These are phyloP conservation scores for Pseudogymnoascus sp. DNA, from an alignment of 2,329 filamentous ascomycete genomes.

Conservation along the genomic window DNA sequence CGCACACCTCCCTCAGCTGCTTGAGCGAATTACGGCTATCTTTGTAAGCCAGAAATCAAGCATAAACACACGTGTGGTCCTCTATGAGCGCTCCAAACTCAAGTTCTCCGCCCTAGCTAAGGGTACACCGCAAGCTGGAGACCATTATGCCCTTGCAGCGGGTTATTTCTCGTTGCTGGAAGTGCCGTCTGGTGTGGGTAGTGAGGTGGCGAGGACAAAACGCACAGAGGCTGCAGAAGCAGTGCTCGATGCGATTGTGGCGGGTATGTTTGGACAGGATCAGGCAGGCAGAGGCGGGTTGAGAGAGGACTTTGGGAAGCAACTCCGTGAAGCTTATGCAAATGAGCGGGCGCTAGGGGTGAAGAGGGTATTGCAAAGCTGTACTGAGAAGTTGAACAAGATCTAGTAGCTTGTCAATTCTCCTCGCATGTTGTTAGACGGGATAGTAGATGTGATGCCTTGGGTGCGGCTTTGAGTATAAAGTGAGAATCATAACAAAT, in stretches of 20 bases:
- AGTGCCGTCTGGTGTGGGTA: conserved; percentile 25
- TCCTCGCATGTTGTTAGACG: no score
- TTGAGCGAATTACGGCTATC: conserved; percentile 20
- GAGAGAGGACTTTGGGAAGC: conserved; percentile 16
- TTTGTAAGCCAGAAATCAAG: conserved; percentile 23
- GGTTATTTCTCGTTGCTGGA: conserved; percentile 24
- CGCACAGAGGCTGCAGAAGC: conserved; percentile 26
- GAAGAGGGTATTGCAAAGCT: conserved; percentile 3
- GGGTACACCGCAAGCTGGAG: conserved; percentile 14
- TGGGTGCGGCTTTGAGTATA: background rate
- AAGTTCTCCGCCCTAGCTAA: conserved; percentile 24
- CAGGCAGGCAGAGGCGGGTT: conserved; percentile 13
- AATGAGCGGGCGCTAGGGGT: conserved; percentile 8
- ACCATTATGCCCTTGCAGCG: conserved; percentile 18
- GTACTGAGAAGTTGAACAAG: background rate
- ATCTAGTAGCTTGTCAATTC: background rate
- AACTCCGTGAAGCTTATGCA: conserved; percentile 18
- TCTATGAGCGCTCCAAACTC: conserved; percentile 26
- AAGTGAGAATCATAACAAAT: background rate
- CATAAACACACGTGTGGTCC: conserved; percentile 21
- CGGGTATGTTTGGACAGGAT: conserved; percentile 23
- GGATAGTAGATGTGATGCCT: background rate
- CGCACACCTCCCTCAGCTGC: conserved; percentile 21
- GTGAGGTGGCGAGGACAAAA: conserved; percentile 25
- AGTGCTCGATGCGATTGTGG: conserved; percentile 21